Evolutionary conservation across 805 yeast genomes (phyloP), one percentile per base, ranked within the genome.

Genomic region (Kazachstania bromeliacearum): DNA sequence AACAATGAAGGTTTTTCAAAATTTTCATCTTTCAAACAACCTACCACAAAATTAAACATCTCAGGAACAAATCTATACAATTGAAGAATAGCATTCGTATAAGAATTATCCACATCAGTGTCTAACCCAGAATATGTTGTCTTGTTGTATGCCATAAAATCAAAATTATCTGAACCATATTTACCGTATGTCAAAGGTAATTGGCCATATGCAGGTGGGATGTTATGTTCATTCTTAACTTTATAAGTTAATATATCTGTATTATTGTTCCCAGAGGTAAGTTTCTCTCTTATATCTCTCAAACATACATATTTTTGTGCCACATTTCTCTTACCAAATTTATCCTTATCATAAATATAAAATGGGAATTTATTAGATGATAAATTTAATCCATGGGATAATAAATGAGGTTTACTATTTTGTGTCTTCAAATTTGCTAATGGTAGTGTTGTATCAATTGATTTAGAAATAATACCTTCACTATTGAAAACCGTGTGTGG

Each of bases 161-260:
- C 96, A 60, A 92, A 92, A 57, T 87, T 96, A 47, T 81, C 85
- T 21, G 92, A 87, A 19, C 98, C 98, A 58, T 85, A 89, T 48
- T 75, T 79, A 38, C 94, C 82, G 57, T 88, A 89, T 28, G 79
- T 71, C 36, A 89, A 83, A 41, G 79, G 82, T 31, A 85, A 64
- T 47, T 77, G 75, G 28, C 77, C 66, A 61, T 80, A 89, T 24
- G 88, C 82, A 35, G 79, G 78, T 1, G 96, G 95, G 1, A 77
- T 67, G 17, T 51, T 60, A 33, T 48, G 55, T 8, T 55, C 62
- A 31, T 66, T 66, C 5, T 12, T 43, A 5, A 53, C 38, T 19
- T 48, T 55, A 25, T 46, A 47, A 16, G 41, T 36, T 38, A 54
- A 31, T 12, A 51, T 40, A 14, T 20, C 31, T 9, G 15, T 15